Conservation (phyloP, 331 rosid species). For the Rosa hybrid region DNA sequence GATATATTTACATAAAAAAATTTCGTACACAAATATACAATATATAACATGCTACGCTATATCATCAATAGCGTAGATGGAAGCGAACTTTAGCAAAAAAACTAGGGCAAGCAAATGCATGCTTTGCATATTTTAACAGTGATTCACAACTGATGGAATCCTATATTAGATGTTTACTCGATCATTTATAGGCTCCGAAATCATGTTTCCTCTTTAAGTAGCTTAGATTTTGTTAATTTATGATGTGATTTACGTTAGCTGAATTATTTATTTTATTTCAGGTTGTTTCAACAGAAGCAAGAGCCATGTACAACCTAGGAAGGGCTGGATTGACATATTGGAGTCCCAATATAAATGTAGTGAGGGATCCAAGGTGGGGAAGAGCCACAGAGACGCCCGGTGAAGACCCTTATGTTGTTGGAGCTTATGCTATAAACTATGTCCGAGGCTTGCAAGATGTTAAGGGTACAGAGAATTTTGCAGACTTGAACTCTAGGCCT, state of each 20-base stretch:
- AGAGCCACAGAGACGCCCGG: slow-evolving; percentile 20
- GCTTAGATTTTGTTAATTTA: background rate
- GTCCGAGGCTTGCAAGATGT: slow-evolving; percentile 30
- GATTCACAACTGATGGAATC: background rate
- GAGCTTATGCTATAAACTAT: slow-evolving; percentile 10
- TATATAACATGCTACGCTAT: too few species aligned
- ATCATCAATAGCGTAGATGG: background rate
- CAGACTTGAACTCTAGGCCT: slow-evolving; percentile 23
- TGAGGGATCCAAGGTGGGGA: slow-evolving; percentile 28
- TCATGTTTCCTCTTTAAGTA: background rate
- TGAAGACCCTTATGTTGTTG: slow-evolving; percentile 19
- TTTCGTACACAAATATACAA: too few species aligned
- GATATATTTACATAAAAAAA: background rate
- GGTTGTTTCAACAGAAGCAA: slow-evolving; percentile 29
- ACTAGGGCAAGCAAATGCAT: background rate
- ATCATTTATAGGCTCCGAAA: background rate
- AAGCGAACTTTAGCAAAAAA: background rate
- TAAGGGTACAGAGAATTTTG: slow-evolving; percentile 9
- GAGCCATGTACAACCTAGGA: slow-evolving; percentile 25
- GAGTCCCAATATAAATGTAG: slow-evolving; percentile 25
- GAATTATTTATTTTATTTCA: background rate
- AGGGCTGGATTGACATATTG: slow-evolving; percentile 22
- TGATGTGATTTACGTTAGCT: background rate
- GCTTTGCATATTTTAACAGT: background rate
- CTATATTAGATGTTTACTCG: background rate